Percentiles rank a stretch among this genome's conserved stretches.
Evolutionary conservation across 768 basidiomycete species (phyloP).

Genomic region (Russula ochroleuca): DNA sequence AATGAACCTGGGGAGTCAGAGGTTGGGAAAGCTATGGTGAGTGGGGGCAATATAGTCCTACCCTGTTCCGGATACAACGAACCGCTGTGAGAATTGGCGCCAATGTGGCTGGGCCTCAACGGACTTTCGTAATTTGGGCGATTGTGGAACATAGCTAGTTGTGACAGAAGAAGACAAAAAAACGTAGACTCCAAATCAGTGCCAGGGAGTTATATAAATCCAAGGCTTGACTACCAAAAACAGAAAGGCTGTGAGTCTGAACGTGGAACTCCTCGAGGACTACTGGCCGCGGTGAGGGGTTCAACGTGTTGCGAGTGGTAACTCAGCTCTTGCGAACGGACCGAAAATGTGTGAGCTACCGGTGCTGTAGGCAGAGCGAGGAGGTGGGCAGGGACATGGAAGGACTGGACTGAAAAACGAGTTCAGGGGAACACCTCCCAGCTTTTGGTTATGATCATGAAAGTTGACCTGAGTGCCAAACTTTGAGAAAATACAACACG

Average conservation of each 20-base stretch:
- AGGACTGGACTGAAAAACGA: too few species aligned
- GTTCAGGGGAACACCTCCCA: slow-evolving; percentile 1
- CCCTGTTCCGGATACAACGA: too few species aligned
- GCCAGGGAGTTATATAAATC: too few species aligned
- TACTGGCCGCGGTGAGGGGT: slow-evolving; percentile 10
- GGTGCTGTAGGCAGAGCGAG: slow-evolving; percentile 5
- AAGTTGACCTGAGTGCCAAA: slow-evolving; percentile 15
- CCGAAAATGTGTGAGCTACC: slow-evolving; percentile 18
- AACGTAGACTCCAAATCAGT: too few species aligned
- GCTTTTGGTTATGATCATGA: slow-evolving; percentile 3
- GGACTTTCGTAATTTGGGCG: slow-evolving; percentile 25
- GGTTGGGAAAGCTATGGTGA: too few species aligned
- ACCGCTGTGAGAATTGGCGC: too few species aligned
- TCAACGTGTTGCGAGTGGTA: slow-evolving; percentile 16
- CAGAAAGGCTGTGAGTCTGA: neutral
- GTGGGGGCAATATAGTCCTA: too few species aligned
- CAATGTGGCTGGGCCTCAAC: too few species aligned
- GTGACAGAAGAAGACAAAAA: slow-evolving; percentile 27
- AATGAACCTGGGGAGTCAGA: too few species aligned
- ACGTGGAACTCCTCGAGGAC: neutral
- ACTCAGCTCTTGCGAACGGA: neutral
- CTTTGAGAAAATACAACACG: slow-evolving; percentile 17
- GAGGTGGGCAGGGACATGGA: too few species aligned
- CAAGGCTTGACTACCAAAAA: neutral
- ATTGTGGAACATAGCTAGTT: slow-evolving; percentile 25